Evolutionary conservation across 2,329 filamentous ascomycete genomes (phyloP).

Genomic region (Allantophomopsis lycopodina): DNA sequence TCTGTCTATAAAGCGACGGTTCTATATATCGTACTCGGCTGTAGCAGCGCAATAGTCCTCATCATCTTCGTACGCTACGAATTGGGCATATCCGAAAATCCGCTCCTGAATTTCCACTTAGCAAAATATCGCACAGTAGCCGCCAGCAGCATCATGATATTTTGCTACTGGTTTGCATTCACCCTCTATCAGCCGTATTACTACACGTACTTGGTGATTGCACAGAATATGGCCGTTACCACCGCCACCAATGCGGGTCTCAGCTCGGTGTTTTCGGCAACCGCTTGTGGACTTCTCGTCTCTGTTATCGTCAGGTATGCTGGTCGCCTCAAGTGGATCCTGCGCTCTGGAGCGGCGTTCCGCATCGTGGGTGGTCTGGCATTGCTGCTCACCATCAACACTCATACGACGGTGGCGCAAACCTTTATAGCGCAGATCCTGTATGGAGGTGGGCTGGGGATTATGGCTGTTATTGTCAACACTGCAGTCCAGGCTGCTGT

Average conservation of each 20-base stretch:
- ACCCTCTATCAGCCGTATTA: slow-evolving; percentile 1
- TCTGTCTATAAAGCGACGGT: not conserved
- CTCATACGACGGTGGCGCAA: not conserved
- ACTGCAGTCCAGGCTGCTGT: slow-evolving; percentile 2
- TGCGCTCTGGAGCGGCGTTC: not conserved
- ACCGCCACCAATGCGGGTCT: slow-evolving; percentile 1
- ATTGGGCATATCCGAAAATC: not conserved
- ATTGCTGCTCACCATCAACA: not conserved
- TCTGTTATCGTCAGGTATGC: not conserved
- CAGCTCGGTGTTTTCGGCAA: not conserved
- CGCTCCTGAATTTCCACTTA: not conserved
- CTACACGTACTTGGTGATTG: slow-evolving; percentile 1
- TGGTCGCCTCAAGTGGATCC: not conserved
- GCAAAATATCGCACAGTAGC: not conserved
- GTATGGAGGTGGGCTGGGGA: not conserved
- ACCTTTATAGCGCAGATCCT: not conserved
- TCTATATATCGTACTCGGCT: not conserved
- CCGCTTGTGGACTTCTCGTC: not conserved
- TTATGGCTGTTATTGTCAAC: not conserved
- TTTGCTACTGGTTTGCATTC: slow-evolving; percentile 1
- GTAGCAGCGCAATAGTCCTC: not conserved
- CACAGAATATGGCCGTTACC: not conserved
- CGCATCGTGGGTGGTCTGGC: not conserved
- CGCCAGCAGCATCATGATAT: not conserved
- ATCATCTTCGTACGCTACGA: slow-evolving; percentile 1